Base-by-base conservation (phyloP, 441 rosid species). In the Isatis lusitanica region DNA sequence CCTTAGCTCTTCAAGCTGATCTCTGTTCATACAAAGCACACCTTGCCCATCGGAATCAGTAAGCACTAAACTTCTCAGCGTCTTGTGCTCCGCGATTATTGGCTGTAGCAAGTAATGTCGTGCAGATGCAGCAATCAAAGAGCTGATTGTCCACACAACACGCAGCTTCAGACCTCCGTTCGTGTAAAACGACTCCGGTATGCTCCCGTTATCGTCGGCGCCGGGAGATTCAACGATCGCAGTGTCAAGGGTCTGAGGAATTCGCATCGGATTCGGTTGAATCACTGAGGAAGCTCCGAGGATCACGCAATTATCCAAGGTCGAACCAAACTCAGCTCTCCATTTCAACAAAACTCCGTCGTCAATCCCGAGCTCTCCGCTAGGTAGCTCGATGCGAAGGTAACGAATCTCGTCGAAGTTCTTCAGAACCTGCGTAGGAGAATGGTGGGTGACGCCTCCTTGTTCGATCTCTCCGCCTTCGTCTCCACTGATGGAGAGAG, bases 21-120 rank as follows among this genome's bases (percentile, higher is more conserved):
- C 95, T 66, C 85, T 86, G 6, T 86, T 88, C 99, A 95, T 95
- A 78, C 90, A 82, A 74, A 95, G 72, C 78, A 91, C 90, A 56
- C 99, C 99, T 76, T 95, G 97, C n/a, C 94, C 91, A 75, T 90
- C 98, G 0, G 86, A 79, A 76, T 95, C 98, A n/a, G 92, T 90
- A 65, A 95, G 79, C 0, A 95, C 96, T 80, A 95, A 80, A 67
- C 81, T 93, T 40, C 88, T 88, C 6, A 95, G 89, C 1, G 90
- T 91, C 85, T 82, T 90, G 72, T 93, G 98, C 79, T 90, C 98
- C 0, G 95, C 81, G 7, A 90, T 93, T 33, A 95, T 93, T 0
- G 95, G 97, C 44, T 90, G 97, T 21, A 95, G 82, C 79, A 95
- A 81, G 73, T 87, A 91, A 69, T 95, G 99, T 71, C 98, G 77